Base-by-base conservation (phyloP, 495 filamentous ascomycete species). In the Endocarpon pusillum region DNA sequence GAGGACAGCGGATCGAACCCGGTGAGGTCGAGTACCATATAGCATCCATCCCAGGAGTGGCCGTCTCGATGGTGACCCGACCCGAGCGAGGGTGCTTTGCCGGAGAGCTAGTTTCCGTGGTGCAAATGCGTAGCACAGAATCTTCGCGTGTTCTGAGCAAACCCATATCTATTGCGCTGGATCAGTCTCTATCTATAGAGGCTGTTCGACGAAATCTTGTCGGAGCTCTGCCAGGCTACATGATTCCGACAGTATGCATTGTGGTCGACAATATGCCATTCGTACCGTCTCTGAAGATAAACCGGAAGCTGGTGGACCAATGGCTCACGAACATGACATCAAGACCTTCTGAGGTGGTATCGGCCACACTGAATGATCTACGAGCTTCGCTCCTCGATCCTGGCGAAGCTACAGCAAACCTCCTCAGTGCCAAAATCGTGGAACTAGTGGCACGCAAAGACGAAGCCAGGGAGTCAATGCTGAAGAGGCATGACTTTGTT, bases 1-100 rank as follows among this genome's bases (percentile, higher is more conserved):
- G 53, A 1, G 67, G 67, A 0, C 15, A 62, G 3, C 59, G 65
- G 1, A 52, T 69, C 4, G 65, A 71, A 1, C 44, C 69, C 0
- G 24, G 39, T 3, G 64, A 68, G 4, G 41, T 69, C 6, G 62
- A 62, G 35, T n/a, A n/a, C n/a, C n/a, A n/a, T n/a, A n/a, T n/a
- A n/a, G n/a, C n/a, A n/a, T n/a, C n/a, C n/a, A n/a, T 22, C 14
- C 22, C 15, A 15, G 19, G 12, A 4, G 32, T 30, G 21, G 16
- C 22, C 2, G 18, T 34, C 3, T 28, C 19, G 0, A 19, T 25
- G 12, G 36, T 23, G n/a, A 14, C 20, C 3, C 36, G n/a, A 21
- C 29, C 36, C 9, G 19, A 33, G n/a, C n/a, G n/a, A n/a, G n/a
- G n/a, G n/a, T n/a, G n/a, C n/a, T n/a, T n/a, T n/a, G n/a, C n/a